Conservation (phyloP, 2,329 filamentous ascomycete genomes). For the Aspergillus sp. region DNA sequence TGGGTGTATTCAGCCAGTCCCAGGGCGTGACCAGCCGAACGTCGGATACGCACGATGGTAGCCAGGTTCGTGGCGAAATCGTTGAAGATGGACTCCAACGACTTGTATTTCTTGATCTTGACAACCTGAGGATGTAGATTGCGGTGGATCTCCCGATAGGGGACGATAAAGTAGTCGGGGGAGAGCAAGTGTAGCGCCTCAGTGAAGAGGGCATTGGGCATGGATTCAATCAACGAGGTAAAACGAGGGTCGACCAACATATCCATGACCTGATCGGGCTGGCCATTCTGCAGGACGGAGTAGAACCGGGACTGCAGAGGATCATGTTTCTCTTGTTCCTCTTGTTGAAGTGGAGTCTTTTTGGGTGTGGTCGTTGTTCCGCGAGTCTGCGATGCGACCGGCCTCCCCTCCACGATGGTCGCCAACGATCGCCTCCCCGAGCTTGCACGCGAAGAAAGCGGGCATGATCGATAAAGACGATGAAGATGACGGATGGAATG, state of each 20-base stretch:
- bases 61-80: constrained; percentile 39
- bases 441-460: too few relatives aligned
- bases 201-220: constrained; percentile 59
- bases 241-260: constrained; percentile 32
- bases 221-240: constrained; percentile 25
- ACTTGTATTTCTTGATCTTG: constrained; percentile 40
- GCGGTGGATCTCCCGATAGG: constrained; percentile 46
- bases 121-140: constrained; percentile 50
- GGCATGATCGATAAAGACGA: neutral
- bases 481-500: neutral
- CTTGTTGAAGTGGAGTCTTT: neutral
- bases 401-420: neutral
- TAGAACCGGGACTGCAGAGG: constrained; percentile 19
- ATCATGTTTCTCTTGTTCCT: neutral
- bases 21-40: constrained; percentile 33
- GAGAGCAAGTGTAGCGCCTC: constrained; percentile 63
- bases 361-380: neutral
- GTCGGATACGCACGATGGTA: constrained; percentile 38
- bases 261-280: constrained; percentile 41
- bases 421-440: neutral
- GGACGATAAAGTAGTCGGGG: constrained; percentile 51
- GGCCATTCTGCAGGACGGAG: constrained; percentile 30
- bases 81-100: constrained; percentile 36
- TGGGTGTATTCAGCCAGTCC: constrained; percentile 51
- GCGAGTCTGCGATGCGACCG: neutral